phyloP scores from a whole-genome alignment of 305 asterid species.

The Ajuga reptans region DNA sequence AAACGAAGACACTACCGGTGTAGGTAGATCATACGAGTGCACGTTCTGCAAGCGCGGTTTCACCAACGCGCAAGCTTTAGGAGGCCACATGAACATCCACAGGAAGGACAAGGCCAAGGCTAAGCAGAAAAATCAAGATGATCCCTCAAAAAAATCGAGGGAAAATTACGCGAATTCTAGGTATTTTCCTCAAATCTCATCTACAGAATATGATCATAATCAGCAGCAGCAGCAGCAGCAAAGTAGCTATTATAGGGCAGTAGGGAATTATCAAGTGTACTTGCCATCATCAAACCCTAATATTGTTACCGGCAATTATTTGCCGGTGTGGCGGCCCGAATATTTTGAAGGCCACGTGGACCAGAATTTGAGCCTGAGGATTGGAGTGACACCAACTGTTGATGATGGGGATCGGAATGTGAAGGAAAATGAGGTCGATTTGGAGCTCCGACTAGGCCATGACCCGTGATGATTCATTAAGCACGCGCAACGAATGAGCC shows the following conservation, averaged over 20 bases:
- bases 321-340: constrained; percentile 7
- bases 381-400: constrained; percentile 19
- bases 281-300: constrained; percentile 41
- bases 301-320: constrained; percentile 13
- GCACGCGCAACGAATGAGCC: not conserved
- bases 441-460: constrained; percentile 48
- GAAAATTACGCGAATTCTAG: constrained; percentile 16
- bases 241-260: not conserved
- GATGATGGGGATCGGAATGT: not conserved
- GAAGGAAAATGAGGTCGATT: constrained; percentile 36
- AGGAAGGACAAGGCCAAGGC: constrained; percentile 47
- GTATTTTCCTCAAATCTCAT: constrained; percentile 11
- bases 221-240: not conserved
- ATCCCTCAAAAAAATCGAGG: not conserved
- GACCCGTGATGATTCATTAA: constrained; percentile 28
- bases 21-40: constrained; percentile 55
- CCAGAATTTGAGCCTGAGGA: constrained; percentile 21
- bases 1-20: constrained; percentile 27
- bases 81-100: constrained; percentile 82
- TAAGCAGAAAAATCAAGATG: constrained; percentile 27
- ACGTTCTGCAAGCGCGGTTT: constrained; percentile 63
- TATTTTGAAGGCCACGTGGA: constrained; percentile 1
- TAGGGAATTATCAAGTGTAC: constrained; percentile 25
- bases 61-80: constrained; percentile 74
- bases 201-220: not conserved